Base-by-base conservation (phyloP, 371 early-diverging fungal species). In the Mortierella sp. region DNA sequence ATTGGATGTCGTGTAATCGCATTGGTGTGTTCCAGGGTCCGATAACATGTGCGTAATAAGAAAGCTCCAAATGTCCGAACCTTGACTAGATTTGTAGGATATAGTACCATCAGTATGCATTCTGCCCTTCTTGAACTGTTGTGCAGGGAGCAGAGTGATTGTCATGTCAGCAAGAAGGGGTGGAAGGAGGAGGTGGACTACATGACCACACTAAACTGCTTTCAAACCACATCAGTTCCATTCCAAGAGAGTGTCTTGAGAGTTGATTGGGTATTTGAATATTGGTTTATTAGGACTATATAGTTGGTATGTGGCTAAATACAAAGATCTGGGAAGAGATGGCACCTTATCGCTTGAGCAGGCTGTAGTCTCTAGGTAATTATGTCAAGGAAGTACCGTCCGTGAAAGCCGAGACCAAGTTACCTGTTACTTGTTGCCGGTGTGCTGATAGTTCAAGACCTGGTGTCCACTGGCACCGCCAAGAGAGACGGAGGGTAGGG, bases 401-500 rank as follows among this genome's bases (percentile, higher is more conserved):
- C 6, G 35, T n/a, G 43, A 14, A 43, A 14, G 11, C 43, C 11
- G 16, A 16, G 43, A 43, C 16, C n/a, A n/a, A n/a, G 28, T 14
- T 28, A 14, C 14, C 20, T 5, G 20, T 52, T 52, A 52, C 32
- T 20, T 24, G 52, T 55, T 67, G 54, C 73, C 73, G 14, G 73
- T 73, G 55, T 73, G 55, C 49, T 62, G 62, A 37, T 73, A 73
- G 18, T 43, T 47, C 49, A 73, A 45, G 30, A 55, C 11, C 52
- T 73, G 74, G 16, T 24, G 43, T 6, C 75, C 75, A 58, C 57
- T 24, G 3, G 68, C 18, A 11, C 71, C 66, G 14, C 57, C 49
- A 16, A 77, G 37, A 10, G 72, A 67, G 52, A 57, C 64, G 3
- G 68, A 58, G 1, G 77, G 77, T 63, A 72, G 59, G 35, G 58